Percentiles rank a stretch among this genome's conserved stretches.
Evolutionary conservation across 306 rosid genomes (phyloP).

Genomic region (Elaeagnus macrophylla): DNA sequence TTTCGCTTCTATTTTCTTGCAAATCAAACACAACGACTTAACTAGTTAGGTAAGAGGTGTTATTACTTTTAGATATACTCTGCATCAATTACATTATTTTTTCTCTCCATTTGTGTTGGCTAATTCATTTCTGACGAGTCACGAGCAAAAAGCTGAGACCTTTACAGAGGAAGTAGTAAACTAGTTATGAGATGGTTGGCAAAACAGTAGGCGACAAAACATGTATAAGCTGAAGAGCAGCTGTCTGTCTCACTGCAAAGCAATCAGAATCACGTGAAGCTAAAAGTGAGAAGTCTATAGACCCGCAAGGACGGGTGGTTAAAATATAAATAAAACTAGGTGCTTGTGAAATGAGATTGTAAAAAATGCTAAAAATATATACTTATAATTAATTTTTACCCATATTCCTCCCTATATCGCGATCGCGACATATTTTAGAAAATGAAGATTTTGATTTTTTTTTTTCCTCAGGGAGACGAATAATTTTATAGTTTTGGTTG

Average conservation of each 20-base stretch:
- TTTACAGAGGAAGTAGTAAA: neutral
- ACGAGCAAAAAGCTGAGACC: neutral
- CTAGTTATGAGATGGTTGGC: neutral
- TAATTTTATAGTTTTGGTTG: too few relatives aligned
- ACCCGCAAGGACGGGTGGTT: neutral
- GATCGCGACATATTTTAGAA: too few relatives aligned
- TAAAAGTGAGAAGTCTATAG: slow-evolving; percentile 6
- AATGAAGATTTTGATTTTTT: too few relatives aligned
- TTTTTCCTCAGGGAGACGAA: too few relatives aligned
- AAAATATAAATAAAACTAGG: neutral
- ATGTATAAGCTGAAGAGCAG: slow-evolving; percentile 15
- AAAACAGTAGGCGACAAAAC: slow-evolving; percentile 36
- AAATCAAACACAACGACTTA: too few relatives aligned
- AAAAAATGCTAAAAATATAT: too few relatives aligned
- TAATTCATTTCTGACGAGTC: too few relatives aligned
- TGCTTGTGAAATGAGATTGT: neutral
- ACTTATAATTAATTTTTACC: too few relatives aligned
- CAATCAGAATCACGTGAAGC: slow-evolving; percentile 64
- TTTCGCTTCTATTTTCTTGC: neutral
- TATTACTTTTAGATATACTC: neutral
- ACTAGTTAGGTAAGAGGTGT: too few relatives aligned
- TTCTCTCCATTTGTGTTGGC: too few relatives aligned
- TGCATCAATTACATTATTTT: neutral
- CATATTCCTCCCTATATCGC: too few relatives aligned
- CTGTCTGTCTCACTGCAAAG: slow-evolving; percentile 24